Evolutionary conservation across 495 filamentous ascomycete species (phyloP).

Genomic region (Corynascus novoguineensis): DNA sequence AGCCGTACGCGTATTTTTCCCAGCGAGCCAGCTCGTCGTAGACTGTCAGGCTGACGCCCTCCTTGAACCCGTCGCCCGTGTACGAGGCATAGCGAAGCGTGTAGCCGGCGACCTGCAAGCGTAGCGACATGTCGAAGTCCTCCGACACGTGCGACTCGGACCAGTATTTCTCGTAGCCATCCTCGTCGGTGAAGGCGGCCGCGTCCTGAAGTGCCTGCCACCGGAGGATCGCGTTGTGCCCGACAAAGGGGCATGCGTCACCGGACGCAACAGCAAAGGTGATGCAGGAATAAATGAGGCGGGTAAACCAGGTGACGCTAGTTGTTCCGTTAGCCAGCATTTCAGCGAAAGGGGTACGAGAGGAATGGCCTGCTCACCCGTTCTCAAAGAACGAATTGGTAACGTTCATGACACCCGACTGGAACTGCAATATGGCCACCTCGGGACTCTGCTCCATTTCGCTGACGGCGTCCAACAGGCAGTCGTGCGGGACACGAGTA

Average conservation of each 20-base stretch:
- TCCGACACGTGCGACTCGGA: slow-evolving; percentile 78
- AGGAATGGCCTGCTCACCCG: slow-evolving; percentile 19
- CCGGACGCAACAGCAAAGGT: slow-evolving; percentile 73
- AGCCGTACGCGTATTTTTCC: slow-evolving; percentile 85
- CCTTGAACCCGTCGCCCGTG: slow-evolving; percentile 71
- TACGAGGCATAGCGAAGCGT: slow-evolving; percentile 69
- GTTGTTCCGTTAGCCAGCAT: neutral
- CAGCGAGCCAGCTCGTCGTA: slow-evolving; percentile 79
- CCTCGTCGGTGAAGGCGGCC: slow-evolving; percentile 60
- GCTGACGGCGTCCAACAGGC: slow-evolving; percentile 67
- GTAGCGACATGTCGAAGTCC: slow-evolving; percentile 81
- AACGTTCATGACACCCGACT: slow-evolving; percentile 78
- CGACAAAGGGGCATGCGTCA: slow-evolving; percentile 74
- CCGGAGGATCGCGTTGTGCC: slow-evolving; percentile 73
- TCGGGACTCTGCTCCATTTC: slow-evolving; percentile 78
- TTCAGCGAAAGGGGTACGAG: neutral
- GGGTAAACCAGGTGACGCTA: slow-evolving; percentile 76
- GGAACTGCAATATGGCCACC: slow-evolving; percentile 76
- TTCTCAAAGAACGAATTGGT: slow-evolving; percentile 67
- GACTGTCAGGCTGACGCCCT: slow-evolving; percentile 77
- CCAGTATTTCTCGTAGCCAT: slow-evolving; percentile 75
- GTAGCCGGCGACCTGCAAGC: slow-evolving; percentile 66
- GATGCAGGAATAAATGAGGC: slow-evolving; percentile 75
- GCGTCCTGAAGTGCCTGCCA: slow-evolving; percentile 70
- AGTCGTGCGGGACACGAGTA: slow-evolving; percentile 68